Evolutionary conservation across 2,329 filamentous ascomycete genomes (phyloP), one percentile per base, ranked within the genome.

Genomic region (Aspergillus flavus): DNA sequence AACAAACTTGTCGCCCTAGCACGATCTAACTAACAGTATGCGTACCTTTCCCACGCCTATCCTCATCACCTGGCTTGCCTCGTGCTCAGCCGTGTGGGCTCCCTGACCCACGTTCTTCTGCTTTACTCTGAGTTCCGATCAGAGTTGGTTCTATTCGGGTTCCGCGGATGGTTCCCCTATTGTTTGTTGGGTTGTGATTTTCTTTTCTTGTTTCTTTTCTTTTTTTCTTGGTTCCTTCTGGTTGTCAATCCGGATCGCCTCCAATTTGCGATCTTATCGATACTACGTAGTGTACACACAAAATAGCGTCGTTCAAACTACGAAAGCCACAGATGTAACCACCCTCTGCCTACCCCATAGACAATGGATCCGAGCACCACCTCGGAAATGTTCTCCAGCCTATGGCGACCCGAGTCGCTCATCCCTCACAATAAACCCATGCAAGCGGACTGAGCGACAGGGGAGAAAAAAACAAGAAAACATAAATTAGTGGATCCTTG

Each of bases 51-150:
- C 54, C 46, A 45, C 46, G 46, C 32, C 6, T 10, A 39, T 39
- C 26, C 48, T 21, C 46, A 46, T 55, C 36, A 55, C 62, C 61
- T 64, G 59, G 62, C 62, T 30, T 46, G 41, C 62, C 62, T 64
- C 62, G 62, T 64, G 62, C 59, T 19, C 41, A 50, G 45, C 41
- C 48, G 59, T 57, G 59, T 64, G 62, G 48, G 45, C 26, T 43
- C 21, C n/a, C 21, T 30, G 52, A 55, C 52, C 52, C 52, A 55
- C 48, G 50, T 55, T 60, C 34, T 12, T 48, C n/a, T 48, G 23
- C 6, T 11, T 36, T n/a, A 16, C 26, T 30, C 28, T 21, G 39
- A 36, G 19, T 53, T 53, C 45, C 30, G 41, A 23, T 28, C 34
- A 19, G 21, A 16, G 5, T 14, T 16, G 16, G 28, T 7, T 7